Conservation (phyloP, 345 rosid genomes). For the Hypericum androsaemum region DNA sequence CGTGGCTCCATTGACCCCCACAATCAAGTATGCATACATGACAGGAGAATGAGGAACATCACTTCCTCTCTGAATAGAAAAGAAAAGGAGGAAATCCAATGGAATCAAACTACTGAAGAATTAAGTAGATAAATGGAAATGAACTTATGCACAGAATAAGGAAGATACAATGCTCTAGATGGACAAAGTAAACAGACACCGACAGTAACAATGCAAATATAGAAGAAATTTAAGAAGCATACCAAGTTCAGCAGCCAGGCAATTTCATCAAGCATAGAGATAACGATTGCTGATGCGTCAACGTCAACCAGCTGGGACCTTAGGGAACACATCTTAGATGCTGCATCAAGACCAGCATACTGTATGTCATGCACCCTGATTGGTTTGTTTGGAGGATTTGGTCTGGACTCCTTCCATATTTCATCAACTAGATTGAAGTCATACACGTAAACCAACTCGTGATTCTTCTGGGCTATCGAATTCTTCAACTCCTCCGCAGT, state of each 20-base stretch:
- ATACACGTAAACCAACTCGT: conserved; percentile 69
- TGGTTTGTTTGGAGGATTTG: conserved; percentile 64
- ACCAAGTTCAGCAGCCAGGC: conserved; percentile 97
- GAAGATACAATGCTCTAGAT: no score
- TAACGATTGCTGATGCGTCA: conserved; percentile 68
- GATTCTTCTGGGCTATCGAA: conserved; percentile 63
- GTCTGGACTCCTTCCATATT: conserved; percentile 84
- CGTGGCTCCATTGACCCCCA: conserved; percentile 56
- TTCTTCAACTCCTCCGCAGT: conserved; percentile 91
- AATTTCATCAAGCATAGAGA: conserved; percentile 94
- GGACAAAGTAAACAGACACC: no score
- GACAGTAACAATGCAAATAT: not conserved
- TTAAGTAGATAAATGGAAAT: not conserved
- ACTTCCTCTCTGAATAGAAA: conserved; percentile 75
- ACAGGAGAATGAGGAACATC: conserved; percentile 99
- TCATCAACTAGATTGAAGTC: conserved; percentile 69
- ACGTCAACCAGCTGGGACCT: conserved; percentile 59
- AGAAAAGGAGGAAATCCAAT: conserved; percentile 6
- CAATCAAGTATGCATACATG: conserved; percentile 74
- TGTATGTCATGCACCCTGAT: conserved; percentile 77
- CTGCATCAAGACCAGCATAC: conserved; percentile 76
- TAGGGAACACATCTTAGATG: conserved; percentile 56
- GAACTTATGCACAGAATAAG: no score
- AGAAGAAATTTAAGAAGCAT: conserved; percentile 12
- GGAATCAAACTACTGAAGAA: conserved; percentile 2